phyloP scores from a whole-genome alignment of 768 basidiomycete genomes.

The Boletales sp. region DNA sequence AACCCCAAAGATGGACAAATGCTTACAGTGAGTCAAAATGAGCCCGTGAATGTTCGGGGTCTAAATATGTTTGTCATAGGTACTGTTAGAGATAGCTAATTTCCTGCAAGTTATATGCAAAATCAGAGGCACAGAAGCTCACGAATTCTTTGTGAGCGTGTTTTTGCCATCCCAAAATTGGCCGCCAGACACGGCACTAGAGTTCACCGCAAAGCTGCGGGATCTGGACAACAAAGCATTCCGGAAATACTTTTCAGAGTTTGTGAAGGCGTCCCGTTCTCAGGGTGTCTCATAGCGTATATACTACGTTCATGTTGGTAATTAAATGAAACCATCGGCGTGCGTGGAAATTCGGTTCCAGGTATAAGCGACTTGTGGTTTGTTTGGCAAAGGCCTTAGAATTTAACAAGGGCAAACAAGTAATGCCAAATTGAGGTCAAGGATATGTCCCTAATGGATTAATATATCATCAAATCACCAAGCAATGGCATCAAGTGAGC shows the following conservation, averaged over 20 bases:
- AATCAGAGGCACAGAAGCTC: constrained; percentile 77
- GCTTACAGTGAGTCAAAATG: constrained; percentile 56
- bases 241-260: constrained; percentile 84
- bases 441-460: constrained; percentile 10
- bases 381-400: constrained; percentile 32
- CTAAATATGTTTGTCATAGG: constrained; percentile 41
- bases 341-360: too few relatives aligned
- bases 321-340: neutral
- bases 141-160: constrained; percentile 70
- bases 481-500: constrained; percentile 32
- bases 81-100: constrained; percentile 84
- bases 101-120: constrained; percentile 77
- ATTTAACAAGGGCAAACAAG: constrained; percentile 33
- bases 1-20: constrained; percentile 89
- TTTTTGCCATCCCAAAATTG: constrained; percentile 90
- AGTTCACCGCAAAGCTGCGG: constrained; percentile 74
- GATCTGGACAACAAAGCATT: constrained; percentile 73
- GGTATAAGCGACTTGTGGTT: constrained; percentile 1
- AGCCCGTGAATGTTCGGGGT: neutral
- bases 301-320: constrained; percentile 1
- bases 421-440: constrained; percentile 12
- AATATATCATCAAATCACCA: constrained; percentile 7
- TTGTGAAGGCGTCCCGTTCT: constrained; percentile 70
- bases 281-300: constrained; percentile 44
- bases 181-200: constrained; percentile 71